These are phyloP conservation scores for Magnolia kwangsiensis DNA, from an alignment of 164 flowering plant species.

Conservation along the genomic window DNA sequence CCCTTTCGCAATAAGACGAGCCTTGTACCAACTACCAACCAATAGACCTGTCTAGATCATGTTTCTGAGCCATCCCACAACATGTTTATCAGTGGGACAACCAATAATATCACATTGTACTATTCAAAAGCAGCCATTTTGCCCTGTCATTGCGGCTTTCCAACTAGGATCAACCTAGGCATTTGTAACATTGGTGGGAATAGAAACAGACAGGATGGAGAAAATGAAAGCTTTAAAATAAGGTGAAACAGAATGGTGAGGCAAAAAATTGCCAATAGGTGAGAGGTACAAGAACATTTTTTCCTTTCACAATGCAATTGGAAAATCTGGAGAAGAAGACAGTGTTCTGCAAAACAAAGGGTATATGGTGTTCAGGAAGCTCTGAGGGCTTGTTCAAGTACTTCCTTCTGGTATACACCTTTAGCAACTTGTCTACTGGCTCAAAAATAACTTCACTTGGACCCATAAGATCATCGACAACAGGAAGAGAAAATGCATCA, in stretches of 20 bases:
- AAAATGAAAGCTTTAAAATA: not conserved
- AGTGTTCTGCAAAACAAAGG: no score
- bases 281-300: no score
- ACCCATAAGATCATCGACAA: no score
- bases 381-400: no score
- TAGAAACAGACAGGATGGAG: not conserved
- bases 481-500: no score
- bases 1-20: not conserved
- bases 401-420: no score
- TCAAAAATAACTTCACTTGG: no score
- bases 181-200: not conserved
- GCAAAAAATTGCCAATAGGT: not conserved
- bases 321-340: no score
- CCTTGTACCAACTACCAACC: not conserved
- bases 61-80: not conserved
- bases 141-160: not conserved
- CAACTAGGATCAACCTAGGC: not conserved
- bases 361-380: no score
- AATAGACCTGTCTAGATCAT: not conserved
- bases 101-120: not conserved
- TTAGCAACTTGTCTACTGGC: no score
- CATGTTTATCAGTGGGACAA: not conserved
- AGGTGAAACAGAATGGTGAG: not conserved
- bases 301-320: no score
- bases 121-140: not conserved